Evolutionary conservation across 106 monocot species (phyloP), one percentile per base, ranked within the genome.

Genomic region (Dendrobium nobile): DNA sequence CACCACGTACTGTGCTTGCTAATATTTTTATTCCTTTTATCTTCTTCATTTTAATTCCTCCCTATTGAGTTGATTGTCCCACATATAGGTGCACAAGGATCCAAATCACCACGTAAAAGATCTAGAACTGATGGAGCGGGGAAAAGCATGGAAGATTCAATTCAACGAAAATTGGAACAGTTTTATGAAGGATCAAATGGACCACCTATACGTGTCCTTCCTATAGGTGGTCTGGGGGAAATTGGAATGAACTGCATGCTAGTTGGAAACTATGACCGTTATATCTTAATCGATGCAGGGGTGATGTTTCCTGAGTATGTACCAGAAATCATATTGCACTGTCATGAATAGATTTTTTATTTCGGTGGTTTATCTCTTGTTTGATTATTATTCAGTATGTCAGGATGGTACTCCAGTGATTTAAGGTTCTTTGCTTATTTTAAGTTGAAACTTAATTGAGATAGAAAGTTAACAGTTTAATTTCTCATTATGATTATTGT

Each of bases 191-290:
- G 99, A 58, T 81, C 87, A 54, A 86, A 93, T 85, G 99, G 99
- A 11, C 99, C 99, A 65, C 95, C 99, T 31, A 89, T 99, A 16
- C 91, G 99, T 37, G 86, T 99, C 81, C 95, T 99, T 55, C 99
- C 99, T 28, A 99, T 99, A 56, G 99, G 99, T 70, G 99, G 99
- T 17, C 86, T 99, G 37, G 99, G 99, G 16, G 99, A 99, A 81
- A 95, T 99, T 48, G 99, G 99, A 70, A 99, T 99, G 99, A 99
- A 99, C 79, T 99, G 99, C 85, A 99, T 99, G 99, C 99, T 99
- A 61, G 93, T 99, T 31, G 99, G 99, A 59, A 91, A 95, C 56
- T 93, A 90, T 78, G 99, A 99, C 79, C 91, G 99, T 18, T 99
- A 99, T 75, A 95, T 99, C 47, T 81, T 99, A 82, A 91, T 99